A percentile compares a stretch with the other conserved stretches of the same genome.
Conservation (phyloP, 495 filamentous ascomycete genomes). For the Neurospora cerealis region DNA sequence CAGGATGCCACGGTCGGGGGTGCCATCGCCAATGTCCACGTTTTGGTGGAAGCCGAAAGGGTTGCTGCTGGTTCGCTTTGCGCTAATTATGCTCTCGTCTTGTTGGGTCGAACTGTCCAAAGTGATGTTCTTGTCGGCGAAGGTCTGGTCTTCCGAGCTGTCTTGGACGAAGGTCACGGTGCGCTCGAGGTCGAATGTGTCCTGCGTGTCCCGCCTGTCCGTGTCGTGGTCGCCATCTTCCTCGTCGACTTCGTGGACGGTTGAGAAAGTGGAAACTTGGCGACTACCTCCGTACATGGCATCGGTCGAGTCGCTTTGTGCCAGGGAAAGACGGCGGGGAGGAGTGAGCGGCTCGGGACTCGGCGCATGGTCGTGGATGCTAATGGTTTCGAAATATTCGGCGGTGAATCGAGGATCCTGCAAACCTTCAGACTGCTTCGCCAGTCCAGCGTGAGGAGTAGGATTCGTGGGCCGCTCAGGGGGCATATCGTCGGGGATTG, state of each 20-base stretch:
- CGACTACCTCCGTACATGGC: neutral
- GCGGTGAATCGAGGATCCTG: neutral
- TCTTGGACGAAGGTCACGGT: neutral
- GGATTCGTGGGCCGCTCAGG: conserved; percentile 3
- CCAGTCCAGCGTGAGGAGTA: neutral
- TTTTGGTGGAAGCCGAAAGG: neutral
- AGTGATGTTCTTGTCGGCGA: neutral
- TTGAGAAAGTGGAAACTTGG: neutral
- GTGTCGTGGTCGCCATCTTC: neutral
- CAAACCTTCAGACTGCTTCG: neutral
- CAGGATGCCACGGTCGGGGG: neutral
- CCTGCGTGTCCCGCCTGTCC: neutral
- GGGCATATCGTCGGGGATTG: neutral
- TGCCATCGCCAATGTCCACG: neutral
- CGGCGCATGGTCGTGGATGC: neutral
- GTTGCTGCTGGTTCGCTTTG: neutral
- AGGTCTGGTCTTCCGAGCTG: neutral
- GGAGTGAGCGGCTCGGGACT: neutral
- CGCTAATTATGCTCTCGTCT: neutral
- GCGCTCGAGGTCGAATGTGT: neutral
- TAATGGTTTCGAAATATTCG: neutral
- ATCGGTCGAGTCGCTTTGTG: neutral
- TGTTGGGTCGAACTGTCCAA: neutral
- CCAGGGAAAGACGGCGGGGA: neutral
- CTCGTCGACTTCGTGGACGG: neutral